Conservation (phyloP, 169 alveolate species). For the Plasmodium gaboni region DNA sequence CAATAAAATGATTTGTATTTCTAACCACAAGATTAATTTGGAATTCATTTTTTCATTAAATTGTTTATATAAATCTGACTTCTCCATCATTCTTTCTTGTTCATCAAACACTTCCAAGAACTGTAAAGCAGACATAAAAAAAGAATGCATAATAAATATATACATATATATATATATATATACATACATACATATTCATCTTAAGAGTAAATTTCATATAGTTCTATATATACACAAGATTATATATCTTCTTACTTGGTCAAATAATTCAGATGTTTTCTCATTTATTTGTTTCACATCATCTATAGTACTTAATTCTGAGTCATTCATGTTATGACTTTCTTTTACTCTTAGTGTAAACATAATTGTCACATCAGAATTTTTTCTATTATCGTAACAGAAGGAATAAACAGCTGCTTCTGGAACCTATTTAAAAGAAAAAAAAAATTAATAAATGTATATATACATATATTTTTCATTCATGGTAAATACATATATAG, state of each 20-base stretch:
- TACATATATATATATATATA: neutral
- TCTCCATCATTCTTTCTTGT: constrained; percentile 73
- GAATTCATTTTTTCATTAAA: constrained; percentile 72
- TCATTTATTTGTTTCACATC: constrained; percentile 51
- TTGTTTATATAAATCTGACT: constrained; percentile 63
- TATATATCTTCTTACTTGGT: constrained; percentile 30
- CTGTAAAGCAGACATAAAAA: constrained; percentile 1
- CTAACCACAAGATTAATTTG: constrained; percentile 61
- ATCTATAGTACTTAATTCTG: constrained; percentile 55
- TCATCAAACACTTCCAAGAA: constrained; percentile 68
- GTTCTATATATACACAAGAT: neutral
- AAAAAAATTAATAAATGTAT: constrained; percentile 5
- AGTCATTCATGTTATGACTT: constrained; percentile 11
- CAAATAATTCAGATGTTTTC: constrained; percentile 34
- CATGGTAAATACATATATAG: too few species aligned
- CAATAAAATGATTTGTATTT: constrained; percentile 56
- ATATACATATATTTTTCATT: constrained; percentile 3
- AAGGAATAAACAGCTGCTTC: constrained; percentile 33
- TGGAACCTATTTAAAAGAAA: constrained; percentile 22
- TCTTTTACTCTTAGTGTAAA: constrained; percentile 63
- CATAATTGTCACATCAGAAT: constrained; percentile 60
- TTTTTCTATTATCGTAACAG: constrained; percentile 48
- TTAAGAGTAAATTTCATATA: neutral
- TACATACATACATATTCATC: neutral
- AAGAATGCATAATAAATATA: neutral